Conservation (phyloP, 139 green algal species). For the Spirogloea muscicola region DNA sequence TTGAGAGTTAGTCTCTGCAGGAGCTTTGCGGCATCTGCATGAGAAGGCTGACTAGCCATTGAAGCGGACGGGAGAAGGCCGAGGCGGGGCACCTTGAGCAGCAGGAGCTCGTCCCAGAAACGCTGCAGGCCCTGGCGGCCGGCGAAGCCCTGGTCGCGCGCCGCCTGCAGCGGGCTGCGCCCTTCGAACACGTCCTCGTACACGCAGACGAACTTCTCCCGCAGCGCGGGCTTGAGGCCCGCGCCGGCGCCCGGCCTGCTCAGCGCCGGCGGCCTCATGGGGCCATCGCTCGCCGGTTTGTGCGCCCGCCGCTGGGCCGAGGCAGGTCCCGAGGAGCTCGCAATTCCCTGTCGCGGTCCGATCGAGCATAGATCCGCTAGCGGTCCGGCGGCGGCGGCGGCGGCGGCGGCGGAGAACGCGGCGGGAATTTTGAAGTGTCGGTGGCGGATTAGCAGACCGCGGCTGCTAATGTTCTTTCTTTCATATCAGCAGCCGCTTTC, state of each 20-base stretch:
- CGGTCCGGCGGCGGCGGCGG: no score
- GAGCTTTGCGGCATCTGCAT: background rate
- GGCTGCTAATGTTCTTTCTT: no score
- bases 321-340: no score
- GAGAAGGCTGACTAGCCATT: background rate
- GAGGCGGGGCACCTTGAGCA: conserved; percentile 28
- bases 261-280: no score
- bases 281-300: no score
- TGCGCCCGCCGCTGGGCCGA: no score
- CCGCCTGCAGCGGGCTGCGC: conserved; percentile 20
- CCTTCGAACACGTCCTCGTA: conserved; percentile 42
- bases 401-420: no score
- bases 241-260: conserved; percentile 1
- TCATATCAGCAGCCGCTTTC: no score
- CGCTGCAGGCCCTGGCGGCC: conserved; percentile 22
- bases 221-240: conserved; percentile 25
- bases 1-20: background rate
- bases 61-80: background rate
- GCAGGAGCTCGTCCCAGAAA: conserved; percentile 44
- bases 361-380: no score
- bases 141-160: conserved; percentile 31
- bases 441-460: no score
- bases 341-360: no score
- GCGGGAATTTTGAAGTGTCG: no score
- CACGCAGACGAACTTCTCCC: conserved; percentile 41